Conservation (phyloP, 257 asterid genomes). For the Nicotiana benthamiana region DNA sequence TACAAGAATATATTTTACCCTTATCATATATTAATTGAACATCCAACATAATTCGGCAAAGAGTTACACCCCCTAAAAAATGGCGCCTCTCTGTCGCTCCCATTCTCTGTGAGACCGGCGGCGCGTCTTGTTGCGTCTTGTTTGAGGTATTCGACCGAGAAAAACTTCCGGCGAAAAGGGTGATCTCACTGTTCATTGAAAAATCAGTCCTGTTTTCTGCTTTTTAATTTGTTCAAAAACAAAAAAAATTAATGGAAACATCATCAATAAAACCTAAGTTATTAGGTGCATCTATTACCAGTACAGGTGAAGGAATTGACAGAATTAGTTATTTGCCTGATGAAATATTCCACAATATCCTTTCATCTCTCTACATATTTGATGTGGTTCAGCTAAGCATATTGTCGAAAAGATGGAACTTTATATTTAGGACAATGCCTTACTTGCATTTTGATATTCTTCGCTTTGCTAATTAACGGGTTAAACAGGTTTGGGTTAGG, state of each 20-base stretch:
- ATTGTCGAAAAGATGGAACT: conserved; percentile 2
- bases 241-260: background rate
- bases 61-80: no score
- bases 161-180: no score
- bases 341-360: background rate
- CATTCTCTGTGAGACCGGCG: no score
- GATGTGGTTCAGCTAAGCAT: background rate
- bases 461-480: background rate
- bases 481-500: no score
- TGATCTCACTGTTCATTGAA: no score
- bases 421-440: background rate
- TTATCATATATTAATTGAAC: no score
- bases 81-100: no score
- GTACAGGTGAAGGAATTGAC: background rate
- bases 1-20: no score
- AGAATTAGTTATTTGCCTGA: background rate
- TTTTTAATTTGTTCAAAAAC: background rate
- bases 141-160: no score
- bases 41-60: no score
- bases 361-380: background rate
- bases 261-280: background rate
- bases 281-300: background rate
- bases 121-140: no score
- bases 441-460: background rate
- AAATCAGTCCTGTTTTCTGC: background rate